Evolutionary conservation across 306 rosid genomes (phyloP), one percentile per base, ranked within the genome.

Genomic region (Dalbergia cultrata): DNA sequence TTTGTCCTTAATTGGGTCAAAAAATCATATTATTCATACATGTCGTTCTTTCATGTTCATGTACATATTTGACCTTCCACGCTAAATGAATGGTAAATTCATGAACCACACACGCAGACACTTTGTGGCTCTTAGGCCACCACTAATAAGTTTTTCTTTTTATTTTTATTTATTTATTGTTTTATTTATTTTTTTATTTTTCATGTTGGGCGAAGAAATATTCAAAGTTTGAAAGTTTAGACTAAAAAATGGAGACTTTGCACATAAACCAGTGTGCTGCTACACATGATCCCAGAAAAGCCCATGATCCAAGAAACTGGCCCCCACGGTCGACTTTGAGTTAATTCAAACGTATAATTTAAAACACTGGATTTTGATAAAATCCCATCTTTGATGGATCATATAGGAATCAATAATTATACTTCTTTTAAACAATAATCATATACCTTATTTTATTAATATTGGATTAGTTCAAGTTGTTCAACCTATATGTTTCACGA

Each of bases 231-330:
- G 83, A 83, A 79, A 70, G 21, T 69, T 72, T 76, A 9, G 75
- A 54, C 9, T 43, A 56, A 63, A 18, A 50, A 68, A 21, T 44
- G 63, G 34, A 70, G 41, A 44, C 82, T 78, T 14, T 75, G 50
- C 49, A 81, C 89, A 39, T 81, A 3, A 79, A 88, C 76, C 12
- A 64, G 37, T 33, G 86, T 77, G 87, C 88, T 77, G 87, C 88
- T 56, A 67, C 86, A 56, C 90, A 68, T 72, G 91, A 87, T 89
- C 87, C 92, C 83, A 67, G 61, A 80, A 78, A 57, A 72, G 58
- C 76, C 66, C 93, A 80, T 63, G 93, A 89, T 87, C 95, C 89
- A 75, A 86, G 84, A 86, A 80, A 85, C 45, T 69, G 77, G 61
- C 45, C 77, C 80, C 77, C 70, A 83, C 75, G 37, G 80, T 68